A percentile compares a stretch with the other conserved stretches of the same genome.
phyloP scores from a whole-genome alignment of 1,284 basidiomycete genomes.

The Ustilago xerochloae region DNA sequence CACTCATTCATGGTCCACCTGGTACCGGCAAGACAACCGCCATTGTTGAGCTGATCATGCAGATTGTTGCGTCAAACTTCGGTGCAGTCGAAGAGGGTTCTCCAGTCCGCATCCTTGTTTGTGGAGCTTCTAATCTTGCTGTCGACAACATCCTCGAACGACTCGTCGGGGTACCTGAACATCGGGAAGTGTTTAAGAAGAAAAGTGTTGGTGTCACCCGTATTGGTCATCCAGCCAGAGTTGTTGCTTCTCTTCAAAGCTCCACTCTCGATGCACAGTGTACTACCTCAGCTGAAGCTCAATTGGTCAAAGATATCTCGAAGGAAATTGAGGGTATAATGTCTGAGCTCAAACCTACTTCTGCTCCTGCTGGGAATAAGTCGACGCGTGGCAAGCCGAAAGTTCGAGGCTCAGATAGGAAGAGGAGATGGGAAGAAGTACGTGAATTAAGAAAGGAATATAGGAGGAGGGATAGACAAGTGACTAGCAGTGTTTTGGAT shows the following conservation, averaged over 20 bases:
- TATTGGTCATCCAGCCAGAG: slow-evolving; percentile 80
- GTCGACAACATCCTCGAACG: slow-evolving; percentile 72
- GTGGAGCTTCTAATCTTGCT: slow-evolving; percentile 89
- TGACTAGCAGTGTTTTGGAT: slow-evolving; percentile 81
- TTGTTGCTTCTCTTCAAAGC: slow-evolving; percentile 80
- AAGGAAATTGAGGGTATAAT: slow-evolving; percentile 46
- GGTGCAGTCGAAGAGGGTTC: slow-evolving; percentile 21
- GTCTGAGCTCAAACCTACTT: slow-evolving; percentile 38
- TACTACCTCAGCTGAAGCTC: slow-evolving; percentile 66
- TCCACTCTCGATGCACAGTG: slow-evolving; percentile 90
- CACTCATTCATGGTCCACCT: slow-evolving; percentile 96
- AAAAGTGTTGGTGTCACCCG: slow-evolving; percentile 51
- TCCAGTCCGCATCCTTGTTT: slow-evolving; percentile 78
- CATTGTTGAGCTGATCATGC: slow-evolving; percentile 70
- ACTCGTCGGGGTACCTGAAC: slow-evolving; percentile 38
- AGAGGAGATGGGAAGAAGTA: slow-evolving; percentile 90
- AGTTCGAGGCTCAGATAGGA: slow-evolving; percentile 80
- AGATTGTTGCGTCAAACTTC: slow-evolving; percentile 53
- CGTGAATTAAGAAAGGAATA: slow-evolving; percentile 91
- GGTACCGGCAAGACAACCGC: slow-evolving; percentile 70
- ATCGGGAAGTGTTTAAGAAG: slow-evolving; percentile 46
- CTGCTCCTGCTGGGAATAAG: slow-evolving; percentile 59
- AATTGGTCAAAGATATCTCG: slow-evolving; percentile 58
- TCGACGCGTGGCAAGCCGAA: slow-evolving; percentile 69
- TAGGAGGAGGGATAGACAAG: slow-evolving; percentile 83